These are phyloP conservation scores for Trametes coccinea DNA, from an alignment of 768 basidiomycete genomes.

Conservation along the genomic window DNA sequence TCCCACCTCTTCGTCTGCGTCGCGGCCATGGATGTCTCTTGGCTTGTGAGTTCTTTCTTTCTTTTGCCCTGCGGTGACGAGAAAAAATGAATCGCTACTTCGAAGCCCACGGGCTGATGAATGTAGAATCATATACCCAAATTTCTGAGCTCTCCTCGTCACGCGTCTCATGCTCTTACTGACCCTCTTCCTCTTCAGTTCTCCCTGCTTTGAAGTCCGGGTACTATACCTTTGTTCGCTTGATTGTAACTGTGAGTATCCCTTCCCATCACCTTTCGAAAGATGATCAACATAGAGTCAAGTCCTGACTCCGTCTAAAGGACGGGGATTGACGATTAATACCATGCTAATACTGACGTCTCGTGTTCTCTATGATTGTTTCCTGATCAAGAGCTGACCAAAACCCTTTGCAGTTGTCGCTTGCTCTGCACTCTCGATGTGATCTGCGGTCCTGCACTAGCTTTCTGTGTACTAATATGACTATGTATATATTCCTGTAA, in stretches of 20 bases:
- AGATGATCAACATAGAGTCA: constrained; percentile 88
- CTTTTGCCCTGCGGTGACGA: constrained; percentile 53
- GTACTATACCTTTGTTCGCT: not conserved
- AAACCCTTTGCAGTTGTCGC: too few relatives aligned
- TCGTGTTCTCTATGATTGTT: constrained; percentile 27
- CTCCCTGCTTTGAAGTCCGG: not conserved
- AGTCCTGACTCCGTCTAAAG: constrained; percentile 81
- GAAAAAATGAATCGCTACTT: constrained; percentile 83
- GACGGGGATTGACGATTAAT: constrained; percentile 68
- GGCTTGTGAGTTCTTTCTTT: constrained; percentile 36
- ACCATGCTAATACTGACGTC: constrained; percentile 89
- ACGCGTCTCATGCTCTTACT: constrained; percentile 19
- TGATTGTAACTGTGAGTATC: constrained; percentile 37
- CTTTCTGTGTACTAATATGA: too few relatives aligned
- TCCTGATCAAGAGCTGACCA: constrained; percentile 1
- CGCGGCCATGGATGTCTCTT: constrained; percentile 5
- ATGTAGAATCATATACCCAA: constrained; percentile 77
- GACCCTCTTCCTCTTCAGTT: not conserved
- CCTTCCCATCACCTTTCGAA: constrained; percentile 23
- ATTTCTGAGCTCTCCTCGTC: constrained; percentile 67
- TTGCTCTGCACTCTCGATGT: not conserved
- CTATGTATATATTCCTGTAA: too few relatives aligned
- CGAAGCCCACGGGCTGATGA: constrained; percentile 73
- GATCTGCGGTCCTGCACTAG: not conserved
- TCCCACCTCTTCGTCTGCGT: not conserved